phyloP scores from a whole-genome alignment of 768 basidiomycete genomes.

The Chalciporus pseudorubinellus region DNA sequence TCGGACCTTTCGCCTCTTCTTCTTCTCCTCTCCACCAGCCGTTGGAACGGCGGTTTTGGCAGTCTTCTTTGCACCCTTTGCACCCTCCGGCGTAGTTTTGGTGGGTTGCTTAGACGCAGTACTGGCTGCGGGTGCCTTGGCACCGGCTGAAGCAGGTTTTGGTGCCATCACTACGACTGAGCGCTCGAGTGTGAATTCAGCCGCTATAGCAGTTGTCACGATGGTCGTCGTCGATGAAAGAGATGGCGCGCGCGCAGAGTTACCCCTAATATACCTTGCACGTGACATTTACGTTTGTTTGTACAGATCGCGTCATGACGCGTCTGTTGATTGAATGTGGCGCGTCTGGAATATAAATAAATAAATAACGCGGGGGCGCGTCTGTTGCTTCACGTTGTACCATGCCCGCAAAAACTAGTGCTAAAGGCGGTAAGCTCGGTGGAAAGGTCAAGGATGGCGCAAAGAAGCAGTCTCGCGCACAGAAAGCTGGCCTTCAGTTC shows the following conservation, averaged over 20 bases:
- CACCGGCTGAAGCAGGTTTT: conserved; percentile 71
- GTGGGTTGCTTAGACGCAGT: conserved; percentile 65
- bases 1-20: conserved; percentile 80
- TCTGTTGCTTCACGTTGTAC: background rate
- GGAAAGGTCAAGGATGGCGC: conserved; percentile 53
- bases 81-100: conserved; percentile 46
- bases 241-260: background rate
- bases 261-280: conserved; percentile 35
- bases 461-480: conserved; percentile 69
- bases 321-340: conserved; percentile 35
- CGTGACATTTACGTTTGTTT: conserved; percentile 35
- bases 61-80: conserved; percentile 82
- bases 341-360: conserved; percentile 23
- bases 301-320: conserved; percentile 35
- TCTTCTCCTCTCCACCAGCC: conserved; percentile 70
- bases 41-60: conserved; percentile 52
- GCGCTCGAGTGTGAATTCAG: background rate
- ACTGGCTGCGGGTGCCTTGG: conserved; percentile 62
- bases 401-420: conserved; percentile 31
- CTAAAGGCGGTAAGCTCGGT: conserved; percentile 38
- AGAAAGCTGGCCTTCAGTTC: conserved; percentile 78
- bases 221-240: conserved; percentile 15
- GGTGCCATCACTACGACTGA: conserved; percentile 41
- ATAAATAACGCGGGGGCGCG: background rate
- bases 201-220: conserved; percentile 1